Base-by-base conservation (phyloP, 139 green algal genomes). In the Chlamydomonas sp. region DNA sequence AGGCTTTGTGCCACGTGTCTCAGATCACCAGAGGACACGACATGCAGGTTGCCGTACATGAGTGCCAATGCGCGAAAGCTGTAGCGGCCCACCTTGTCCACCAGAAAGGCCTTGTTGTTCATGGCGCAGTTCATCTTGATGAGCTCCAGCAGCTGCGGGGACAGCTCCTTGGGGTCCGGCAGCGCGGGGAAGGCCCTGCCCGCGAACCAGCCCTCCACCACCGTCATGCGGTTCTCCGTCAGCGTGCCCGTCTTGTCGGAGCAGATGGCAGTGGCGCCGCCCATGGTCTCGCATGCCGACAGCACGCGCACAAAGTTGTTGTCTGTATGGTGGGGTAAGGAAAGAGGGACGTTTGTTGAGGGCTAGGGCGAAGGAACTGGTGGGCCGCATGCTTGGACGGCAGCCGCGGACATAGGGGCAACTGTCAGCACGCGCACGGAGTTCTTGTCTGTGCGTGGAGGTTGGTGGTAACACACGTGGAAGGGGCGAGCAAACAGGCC, bases 141-240 rank as follows among this genome's bases (percentile, higher is more conserved):
- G n/a, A 95, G 90, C 1, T 89, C 10, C 14, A 84, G 60, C 58
- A 97, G 72, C 10, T 88, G 63, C 1, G 77, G n/a, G 7, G 84
- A 77, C 63, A 98, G 67, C 71, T 92, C 87, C 6, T 88, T 68
- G 0, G 94, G 90, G 59, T 88, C 81, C 0, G 91, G 91, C 62
- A 88, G 79, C 63, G 85, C 49, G 59, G 91, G 66, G 15, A 79
- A 59, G 67, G 93, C 90, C 2, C 85, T 90, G 57, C 95, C 97
- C 15, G 83, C 85, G 78, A 99, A 96, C 95, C 96, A 98, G 63
- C 95, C 96, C 84, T 97, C 93, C 18, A 98, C 96, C 67, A 99
- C 97, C 1, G 98, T 99, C 98, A 99, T 99, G 83, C 96, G 93
- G 91, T 99, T 99, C 89, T 99, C 95, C 0, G 98, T 99, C 76